phyloP scores from a whole-genome alignment of 1,284 basidiomycete species.

The Athelia psychrophila region DNA sequence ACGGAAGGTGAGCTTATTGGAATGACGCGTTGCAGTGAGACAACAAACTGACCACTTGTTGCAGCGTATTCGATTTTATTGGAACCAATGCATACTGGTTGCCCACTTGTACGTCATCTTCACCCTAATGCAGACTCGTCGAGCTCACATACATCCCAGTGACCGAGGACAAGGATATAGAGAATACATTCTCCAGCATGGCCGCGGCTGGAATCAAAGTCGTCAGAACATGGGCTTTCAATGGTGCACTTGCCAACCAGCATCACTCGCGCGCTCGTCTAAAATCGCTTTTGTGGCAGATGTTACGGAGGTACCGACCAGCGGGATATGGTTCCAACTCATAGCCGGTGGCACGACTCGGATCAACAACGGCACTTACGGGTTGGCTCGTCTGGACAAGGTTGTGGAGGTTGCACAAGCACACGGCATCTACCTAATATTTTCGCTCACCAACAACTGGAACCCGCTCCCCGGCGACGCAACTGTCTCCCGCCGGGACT shows the following conservation, averaged over 20 bases:
- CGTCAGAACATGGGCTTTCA: slow-evolving; percentile 66
- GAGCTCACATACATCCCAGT: too few relatives aligned
- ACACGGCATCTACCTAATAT: slow-evolving; percentile 54
- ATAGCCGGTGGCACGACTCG: slow-evolving; percentile 42
- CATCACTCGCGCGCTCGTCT: slow-evolving; percentile 6
- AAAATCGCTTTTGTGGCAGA: slow-evolving; percentile 30
- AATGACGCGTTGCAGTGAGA: too few relatives aligned
- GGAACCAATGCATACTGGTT: slow-evolving; percentile 74
- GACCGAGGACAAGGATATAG: slow-evolving; percentile 55
- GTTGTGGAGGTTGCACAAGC: slow-evolving; percentile 57
- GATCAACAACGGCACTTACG: slow-evolving; percentile 63
- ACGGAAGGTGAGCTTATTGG: slow-evolving; percentile 46
- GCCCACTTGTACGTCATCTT: too few relatives aligned
- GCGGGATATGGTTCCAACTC: slow-evolving; percentile 55
- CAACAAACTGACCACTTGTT: too few relatives aligned
- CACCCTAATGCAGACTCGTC: too few relatives aligned
- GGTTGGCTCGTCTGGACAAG: slow-evolving; percentile 65
- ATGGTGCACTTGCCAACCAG: too few relatives aligned
- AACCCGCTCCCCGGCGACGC: slow-evolving; percentile 33
- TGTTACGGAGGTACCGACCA: slow-evolving; percentile 51
- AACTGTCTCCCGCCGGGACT: slow-evolving; percentile 27
- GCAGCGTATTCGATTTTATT: slow-evolving; percentile 50
- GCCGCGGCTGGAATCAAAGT: slow-evolving; percentile 55
- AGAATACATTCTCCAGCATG: slow-evolving; percentile 54
- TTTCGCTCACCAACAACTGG: slow-evolving; percentile 76